These are phyloP conservation scores for Skeletonema potamos DNA, from an alignment of 108 stramenopile genomes.

Conservation along the genomic window DNA sequence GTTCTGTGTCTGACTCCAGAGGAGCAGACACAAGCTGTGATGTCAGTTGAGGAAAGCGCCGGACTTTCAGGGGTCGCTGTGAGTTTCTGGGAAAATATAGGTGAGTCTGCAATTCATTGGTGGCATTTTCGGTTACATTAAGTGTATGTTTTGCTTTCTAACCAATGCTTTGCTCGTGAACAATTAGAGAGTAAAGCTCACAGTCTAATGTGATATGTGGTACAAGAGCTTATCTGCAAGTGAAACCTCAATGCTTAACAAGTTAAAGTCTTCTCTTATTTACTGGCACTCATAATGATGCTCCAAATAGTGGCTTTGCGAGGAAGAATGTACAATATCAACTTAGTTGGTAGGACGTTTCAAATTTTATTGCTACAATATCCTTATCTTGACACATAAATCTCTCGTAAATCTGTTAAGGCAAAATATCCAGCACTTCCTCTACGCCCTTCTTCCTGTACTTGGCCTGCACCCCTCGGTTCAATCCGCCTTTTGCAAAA, in stretches of 20 bases:
- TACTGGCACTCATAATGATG: no score
- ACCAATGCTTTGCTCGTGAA: neutral
- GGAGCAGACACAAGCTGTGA: constrained; percentile 64
- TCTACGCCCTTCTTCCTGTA: constrained; percentile 60
- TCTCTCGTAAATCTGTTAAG: constrained; percentile 15
- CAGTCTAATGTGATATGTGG: constrained; percentile 30
- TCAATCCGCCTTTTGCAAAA: constrained; percentile 65
- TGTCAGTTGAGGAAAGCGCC: constrained; percentile 55
- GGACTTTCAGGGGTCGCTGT: constrained; percentile 53
- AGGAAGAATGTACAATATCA: no score
- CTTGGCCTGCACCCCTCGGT: constrained; percentile 43
- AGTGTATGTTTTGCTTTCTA: neutral
- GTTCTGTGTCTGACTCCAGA: constrained; percentile 82
- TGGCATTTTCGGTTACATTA: neutral
- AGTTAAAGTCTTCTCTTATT: no score
- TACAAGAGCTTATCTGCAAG: no score
- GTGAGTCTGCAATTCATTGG: neutral
- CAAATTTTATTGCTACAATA: neutral
- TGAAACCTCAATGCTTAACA: no score
- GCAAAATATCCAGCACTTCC: constrained; percentile 57
- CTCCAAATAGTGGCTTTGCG: no score
- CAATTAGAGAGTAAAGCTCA: constrained; percentile 32
- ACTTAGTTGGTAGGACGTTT: neutral
- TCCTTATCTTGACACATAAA: no score
- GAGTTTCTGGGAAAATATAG: constrained; percentile 56